Conservation (phyloP, 805 yeast genomes). For the Saccharomycopsis schoenii region DNA sequence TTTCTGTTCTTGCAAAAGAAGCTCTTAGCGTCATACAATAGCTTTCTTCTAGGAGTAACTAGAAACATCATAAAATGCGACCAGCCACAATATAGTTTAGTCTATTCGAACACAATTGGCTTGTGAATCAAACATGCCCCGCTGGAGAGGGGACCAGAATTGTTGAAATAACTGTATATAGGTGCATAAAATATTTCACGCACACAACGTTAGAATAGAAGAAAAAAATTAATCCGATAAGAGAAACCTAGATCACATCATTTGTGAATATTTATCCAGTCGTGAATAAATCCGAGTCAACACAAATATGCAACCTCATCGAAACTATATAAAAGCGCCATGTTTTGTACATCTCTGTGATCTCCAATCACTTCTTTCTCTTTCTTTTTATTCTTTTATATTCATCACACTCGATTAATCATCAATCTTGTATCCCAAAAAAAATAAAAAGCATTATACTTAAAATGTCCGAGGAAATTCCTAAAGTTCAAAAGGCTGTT, state of each 20-base stretch:
- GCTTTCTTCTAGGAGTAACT: no score
- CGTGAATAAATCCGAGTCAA: no score
- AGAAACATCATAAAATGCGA: no score
- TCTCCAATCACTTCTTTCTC: no score
- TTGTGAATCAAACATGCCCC: neutral
- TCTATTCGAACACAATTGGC: neutral
- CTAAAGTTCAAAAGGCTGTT: conserved; percentile 62
- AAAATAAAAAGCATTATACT: neutral
- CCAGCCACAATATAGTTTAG: no score
- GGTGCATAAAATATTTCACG: neutral
- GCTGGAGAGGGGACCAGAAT: neutral
- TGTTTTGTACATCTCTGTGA: no score
- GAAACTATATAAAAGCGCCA: no score
- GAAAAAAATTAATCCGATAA: neutral
- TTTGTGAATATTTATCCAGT: no score
- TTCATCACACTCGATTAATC: neutral
- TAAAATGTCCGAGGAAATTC: conserved; percentile 33
- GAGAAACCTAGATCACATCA: neutral
- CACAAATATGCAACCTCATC: no score
- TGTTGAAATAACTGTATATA: neutral
- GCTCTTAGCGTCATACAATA: no score
- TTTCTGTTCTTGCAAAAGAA: no score
- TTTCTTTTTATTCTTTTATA: no score
- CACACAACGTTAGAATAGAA: neutral
- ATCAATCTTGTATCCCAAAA: neutral